phyloP scores from a whole-genome alignment of 495 filamentous ascomycete species.

The Tuber brumale region DNA sequence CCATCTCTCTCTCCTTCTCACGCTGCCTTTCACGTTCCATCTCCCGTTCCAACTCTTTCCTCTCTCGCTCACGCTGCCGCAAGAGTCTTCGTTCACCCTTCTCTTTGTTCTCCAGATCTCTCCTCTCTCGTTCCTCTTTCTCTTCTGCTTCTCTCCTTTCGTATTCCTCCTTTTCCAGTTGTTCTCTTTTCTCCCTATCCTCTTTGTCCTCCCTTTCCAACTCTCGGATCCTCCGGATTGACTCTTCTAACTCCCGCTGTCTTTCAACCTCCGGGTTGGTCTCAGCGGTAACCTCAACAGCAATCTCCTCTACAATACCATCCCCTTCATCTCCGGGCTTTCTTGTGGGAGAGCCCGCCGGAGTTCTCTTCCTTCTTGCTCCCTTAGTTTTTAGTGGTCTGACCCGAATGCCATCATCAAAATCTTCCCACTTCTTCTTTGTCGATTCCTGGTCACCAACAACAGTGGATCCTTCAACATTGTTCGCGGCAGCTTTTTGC shows the following conservation, averaged over 20 bases:
- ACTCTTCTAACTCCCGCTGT: constrained; percentile 19
- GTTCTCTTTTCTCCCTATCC: constrained; percentile 26
- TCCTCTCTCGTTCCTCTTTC: constrained; percentile 33
- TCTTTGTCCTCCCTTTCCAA: constrained; percentile 30
- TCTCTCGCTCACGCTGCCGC: constrained; percentile 33
- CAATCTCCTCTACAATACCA: constrained; percentile 26
- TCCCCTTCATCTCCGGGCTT: constrained; percentile 10
- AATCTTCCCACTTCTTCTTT: constrained; percentile 31
- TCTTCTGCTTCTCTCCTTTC: constrained; percentile 29
- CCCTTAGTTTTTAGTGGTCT: constrained; percentile 34
- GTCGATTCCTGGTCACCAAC: constrained; percentile 25
- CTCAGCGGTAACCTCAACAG: constrained; percentile 8
- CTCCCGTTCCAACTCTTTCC: constrained; percentile 27
- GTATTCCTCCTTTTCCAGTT: constrained; percentile 21
- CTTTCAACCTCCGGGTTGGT: constrained; percentile 5
- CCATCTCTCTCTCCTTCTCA: constrained; percentile 35
- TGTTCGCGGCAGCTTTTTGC: constrained; percentile 13
- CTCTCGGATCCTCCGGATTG: constrained; percentile 25
- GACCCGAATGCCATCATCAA: constrained; percentile 35
- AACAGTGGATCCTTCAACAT: constrained; percentile 33
- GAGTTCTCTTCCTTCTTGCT: constrained; percentile 25
- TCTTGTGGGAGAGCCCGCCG: constrained; percentile 22
- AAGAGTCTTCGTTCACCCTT: constrained; percentile 20
- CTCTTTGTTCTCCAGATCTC: constrained; percentile 27
- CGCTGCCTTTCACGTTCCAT: constrained; percentile 29